phyloP scores from a whole-genome alignment of 2,329 filamentous ascomycete genomes.

The Colletotrichum sojae region DNA sequence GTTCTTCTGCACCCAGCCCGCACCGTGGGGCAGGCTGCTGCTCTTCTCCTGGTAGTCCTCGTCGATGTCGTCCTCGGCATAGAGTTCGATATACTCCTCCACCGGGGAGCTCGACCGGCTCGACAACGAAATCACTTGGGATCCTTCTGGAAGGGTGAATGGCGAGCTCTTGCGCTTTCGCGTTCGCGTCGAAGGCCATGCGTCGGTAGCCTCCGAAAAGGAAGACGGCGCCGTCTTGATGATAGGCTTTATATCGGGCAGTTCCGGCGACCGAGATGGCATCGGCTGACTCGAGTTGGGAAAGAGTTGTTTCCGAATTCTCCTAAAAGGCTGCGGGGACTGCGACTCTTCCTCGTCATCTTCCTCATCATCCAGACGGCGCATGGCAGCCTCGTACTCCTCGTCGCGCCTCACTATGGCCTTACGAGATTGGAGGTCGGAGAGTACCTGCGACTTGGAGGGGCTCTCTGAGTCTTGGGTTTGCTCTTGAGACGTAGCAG shows the following conservation, averaged over 20 bases:
- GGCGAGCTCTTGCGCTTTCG: slow-evolving; percentile 34
- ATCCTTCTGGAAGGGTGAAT: slow-evolving; percentile 48
- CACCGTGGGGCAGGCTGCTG: slow-evolving; percentile 35
- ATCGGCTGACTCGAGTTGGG: slow-evolving; percentile 51
- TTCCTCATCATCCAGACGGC: slow-evolving; percentile 55
- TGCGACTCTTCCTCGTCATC: slow-evolving; percentile 47
- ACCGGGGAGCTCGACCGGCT: slow-evolving; percentile 26
- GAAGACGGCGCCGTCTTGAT: slow-evolving; percentile 34
- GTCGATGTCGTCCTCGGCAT: slow-evolving; percentile 57
- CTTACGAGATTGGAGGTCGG: slow-evolving; percentile 46
- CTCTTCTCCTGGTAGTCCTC: slow-evolving; percentile 48
- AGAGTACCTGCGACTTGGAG: slow-evolving; percentile 46
- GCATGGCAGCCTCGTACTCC: slow-evolving; percentile 62
- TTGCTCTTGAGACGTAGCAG: slow-evolving; percentile 54
- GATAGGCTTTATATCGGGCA: slow-evolving; percentile 39
- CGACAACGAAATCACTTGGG: slow-evolving; percentile 51
- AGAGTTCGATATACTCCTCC: slow-evolving; percentile 49
- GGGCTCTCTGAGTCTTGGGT: slow-evolving; percentile 49
- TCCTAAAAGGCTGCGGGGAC: slow-evolving; percentile 16
- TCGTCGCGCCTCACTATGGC: slow-evolving; percentile 47
- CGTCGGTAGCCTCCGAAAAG: background rate
- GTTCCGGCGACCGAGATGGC: slow-evolving; percentile 41
- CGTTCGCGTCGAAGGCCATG: slow-evolving; percentile 2
- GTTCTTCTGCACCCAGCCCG: slow-evolving; percentile 44
- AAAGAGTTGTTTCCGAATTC: slow-evolving; percentile 46